Evolutionary conservation across 2,329 filamentous ascomycete species (phyloP).

Genomic region (Hysterium pulicare): DNA sequence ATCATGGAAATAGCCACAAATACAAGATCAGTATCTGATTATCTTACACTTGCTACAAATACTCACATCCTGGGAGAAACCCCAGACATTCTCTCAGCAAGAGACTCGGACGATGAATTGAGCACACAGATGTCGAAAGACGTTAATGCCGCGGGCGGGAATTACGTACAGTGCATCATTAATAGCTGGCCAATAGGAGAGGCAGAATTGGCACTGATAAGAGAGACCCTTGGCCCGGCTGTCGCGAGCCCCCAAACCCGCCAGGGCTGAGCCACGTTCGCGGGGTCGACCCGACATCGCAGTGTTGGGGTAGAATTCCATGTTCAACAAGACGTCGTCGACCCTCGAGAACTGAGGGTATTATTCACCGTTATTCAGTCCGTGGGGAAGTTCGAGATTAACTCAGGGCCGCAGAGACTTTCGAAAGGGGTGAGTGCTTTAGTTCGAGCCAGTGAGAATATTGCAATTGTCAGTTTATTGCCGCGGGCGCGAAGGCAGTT

Average conservation of each 20-base stretch:
- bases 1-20: no score
- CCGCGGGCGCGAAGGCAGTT: no score
- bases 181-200: constrained; percentile 27
- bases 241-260: background rate
- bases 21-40: no score
- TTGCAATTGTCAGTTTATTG: no score
- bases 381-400: constrained; percentile 1
- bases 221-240: constrained; percentile 6
- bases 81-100: no score
- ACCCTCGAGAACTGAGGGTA: background rate
- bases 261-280: background rate
- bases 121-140: constrained; percentile 4
- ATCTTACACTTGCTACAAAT: no score
- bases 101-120: background rate
- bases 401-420: background rate
- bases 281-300: constrained; percentile 2
- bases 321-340: no score
- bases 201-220: constrained; percentile 6
- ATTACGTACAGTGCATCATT: constrained; percentile 32
- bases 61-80: no score
- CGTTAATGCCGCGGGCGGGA: constrained; percentile 18
- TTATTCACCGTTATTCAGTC: background rate
- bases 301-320: no score
- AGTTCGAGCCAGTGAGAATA: background rate
- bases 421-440: background rate